Base-by-base conservation (phyloP, 139 green algal species). In the Volvox reticuliferus region DNA sequence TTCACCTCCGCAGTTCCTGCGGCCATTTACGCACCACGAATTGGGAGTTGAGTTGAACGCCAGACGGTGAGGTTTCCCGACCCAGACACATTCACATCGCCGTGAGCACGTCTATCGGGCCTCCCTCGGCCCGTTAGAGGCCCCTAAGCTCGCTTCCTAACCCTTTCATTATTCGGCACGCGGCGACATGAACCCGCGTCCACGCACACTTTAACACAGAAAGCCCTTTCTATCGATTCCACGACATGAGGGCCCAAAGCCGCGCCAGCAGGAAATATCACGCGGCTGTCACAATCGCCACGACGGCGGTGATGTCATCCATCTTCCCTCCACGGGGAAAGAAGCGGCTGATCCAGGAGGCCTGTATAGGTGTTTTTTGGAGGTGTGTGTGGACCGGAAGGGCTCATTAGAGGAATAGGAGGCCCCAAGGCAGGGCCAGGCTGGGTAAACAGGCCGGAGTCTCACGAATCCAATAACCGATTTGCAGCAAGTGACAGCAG, bases 221-320 rank as follows among this genome's bases (percentile, higher is more conserved):
- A 9, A 55, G 44, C 67, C 67, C 9, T 32, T 28, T 12, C 67
- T 75, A 28, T 75, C 67, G 3, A 75, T 75, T 75, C 12, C 67
- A 75, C 9, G 67, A 32, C 67, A n/a, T n/a, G n/a, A n/a, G n/a
- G n/a, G n/a, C n/a, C n/a, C n/a, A n/a, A n/a, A 75, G 22, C 22
- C 22, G 67, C 44, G 5, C 16, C 65, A 73, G 65, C 65, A 9
- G 75, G n/a, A n/a, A n/a, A n/a, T 16, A 16, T 76, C 61, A 89
- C 2, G 85, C 69, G 32, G 18, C 0, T 13, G 69, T 82, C 26
- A 98, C 92, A 2, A 97, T 91, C 0, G 87, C 94, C 73, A 98
- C 97, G 44, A 98, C 91, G 1, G 94, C 96, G 0, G 97, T 98
- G 67, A 97, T 95, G 93, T 99, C 97, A 90, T 99, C 97, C 81